phyloP scores from a whole-genome alignment of 768 basidiomycete species.

The Clitopilus hobsonii region DNA sequence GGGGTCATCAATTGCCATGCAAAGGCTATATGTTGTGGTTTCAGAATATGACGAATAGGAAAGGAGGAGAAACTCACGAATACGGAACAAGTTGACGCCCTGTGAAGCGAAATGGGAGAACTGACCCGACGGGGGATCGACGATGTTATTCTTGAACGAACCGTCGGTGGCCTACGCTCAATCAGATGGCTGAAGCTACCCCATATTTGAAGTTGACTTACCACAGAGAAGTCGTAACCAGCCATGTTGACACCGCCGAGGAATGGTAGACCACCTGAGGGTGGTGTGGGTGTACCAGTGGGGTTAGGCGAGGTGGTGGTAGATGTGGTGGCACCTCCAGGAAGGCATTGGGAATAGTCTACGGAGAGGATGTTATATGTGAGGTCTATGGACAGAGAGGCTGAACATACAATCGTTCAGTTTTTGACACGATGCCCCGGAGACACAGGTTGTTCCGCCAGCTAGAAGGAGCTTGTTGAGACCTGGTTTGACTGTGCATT shows the following conservation, averaged over 20 bases:
- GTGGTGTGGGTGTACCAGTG: slow-evolving; percentile 10
- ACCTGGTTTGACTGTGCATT: neutral
- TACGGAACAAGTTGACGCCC: slow-evolving; percentile 46
- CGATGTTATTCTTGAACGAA: slow-evolving; percentile 34
- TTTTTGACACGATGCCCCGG: slow-evolving; percentile 27
- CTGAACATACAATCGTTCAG: slow-evolving; percentile 24
- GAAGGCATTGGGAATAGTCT: slow-evolving; percentile 33
- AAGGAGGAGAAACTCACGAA: slow-evolving; percentile 16
- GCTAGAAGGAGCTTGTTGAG: slow-evolving; percentile 7
- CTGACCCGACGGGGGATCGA: slow-evolving; percentile 36
- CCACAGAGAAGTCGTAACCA: slow-evolving; percentile 41
- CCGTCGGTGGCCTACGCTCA: slow-evolving; percentile 33
- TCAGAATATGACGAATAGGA: neutral
- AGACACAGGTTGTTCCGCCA: slow-evolving; percentile 30
- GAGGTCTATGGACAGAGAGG: neutral
- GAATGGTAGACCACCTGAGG: slow-evolving; percentile 23
- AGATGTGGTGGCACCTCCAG: slow-evolving; percentile 14
- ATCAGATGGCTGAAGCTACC: neutral
- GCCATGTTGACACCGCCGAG: slow-evolving; percentile 47
- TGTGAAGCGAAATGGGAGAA: slow-evolving; percentile 43
- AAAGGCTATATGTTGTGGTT: slow-evolving; percentile 9
- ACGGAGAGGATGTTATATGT: neutral
- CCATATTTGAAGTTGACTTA: slow-evolving; percentile 14
- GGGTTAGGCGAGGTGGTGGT: slow-evolving; percentile 16
- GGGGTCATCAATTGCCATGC: slow-evolving; percentile 54